Conservation (phyloP, 1,284 basidiomycete genomes). For the Cutaneotrichosporon sp. region DNA sequence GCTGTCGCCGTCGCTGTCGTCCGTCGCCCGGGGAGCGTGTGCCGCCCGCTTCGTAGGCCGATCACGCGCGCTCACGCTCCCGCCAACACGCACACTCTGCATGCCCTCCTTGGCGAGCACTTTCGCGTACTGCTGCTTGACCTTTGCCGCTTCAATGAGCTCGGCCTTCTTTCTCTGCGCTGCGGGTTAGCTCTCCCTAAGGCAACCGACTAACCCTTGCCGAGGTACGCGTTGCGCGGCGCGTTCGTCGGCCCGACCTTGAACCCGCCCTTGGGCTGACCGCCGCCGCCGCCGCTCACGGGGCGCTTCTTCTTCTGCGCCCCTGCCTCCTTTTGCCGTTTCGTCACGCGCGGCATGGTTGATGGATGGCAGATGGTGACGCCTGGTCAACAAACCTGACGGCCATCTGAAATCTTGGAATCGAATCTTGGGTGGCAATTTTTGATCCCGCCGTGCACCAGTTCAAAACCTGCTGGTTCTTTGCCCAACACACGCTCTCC, state of each 20-base stretch:
- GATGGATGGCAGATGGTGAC: background rate
- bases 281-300: background rate
- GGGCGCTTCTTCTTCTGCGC: slow-evolving; percentile 18
- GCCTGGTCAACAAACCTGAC: background rate
- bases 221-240: slow-evolving; percentile 46
- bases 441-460: background rate
- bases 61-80: slow-evolving; percentile 15
- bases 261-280: slow-evolving; percentile 30
- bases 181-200: slow-evolving; percentile 15
- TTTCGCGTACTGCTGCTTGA: slow-evolving; percentile 53
- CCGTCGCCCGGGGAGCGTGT: no score
- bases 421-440: background rate
- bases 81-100: slow-evolving; percentile 32
- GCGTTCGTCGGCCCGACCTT: slow-evolving; percentile 44
- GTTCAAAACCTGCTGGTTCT: no score
- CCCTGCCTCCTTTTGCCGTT: slow-evolving; percentile 33
- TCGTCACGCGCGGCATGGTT: slow-evolving; percentile 39
- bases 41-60: no score
- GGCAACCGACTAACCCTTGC: slow-evolving; percentile 45
- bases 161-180: slow-evolving; percentile 53
- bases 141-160: slow-evolving; percentile 52
- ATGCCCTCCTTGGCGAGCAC: slow-evolving; percentile 49
- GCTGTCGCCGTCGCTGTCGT: slow-evolving; percentile 9
- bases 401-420: background rate
- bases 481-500: no score